Evolutionary conservation across 2,329 filamentous ascomycete species (phyloP).

Genomic region (Penicillium psychrosexuale): DNA sequence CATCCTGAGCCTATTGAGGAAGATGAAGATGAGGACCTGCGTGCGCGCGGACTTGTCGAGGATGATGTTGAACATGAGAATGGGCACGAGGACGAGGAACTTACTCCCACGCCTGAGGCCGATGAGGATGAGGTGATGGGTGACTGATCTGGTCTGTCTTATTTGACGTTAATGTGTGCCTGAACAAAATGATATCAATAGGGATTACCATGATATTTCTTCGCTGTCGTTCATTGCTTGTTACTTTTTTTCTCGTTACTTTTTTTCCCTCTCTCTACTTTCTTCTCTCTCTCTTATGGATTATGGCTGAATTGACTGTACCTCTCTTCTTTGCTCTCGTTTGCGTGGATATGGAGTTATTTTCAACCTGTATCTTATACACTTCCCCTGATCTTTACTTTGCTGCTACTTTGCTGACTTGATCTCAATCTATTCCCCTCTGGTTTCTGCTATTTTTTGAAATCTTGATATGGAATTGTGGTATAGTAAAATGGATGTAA

Average conservation of each 20-base stretch:
- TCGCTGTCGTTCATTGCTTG: background rate
- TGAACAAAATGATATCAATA: constrained; percentile 4
- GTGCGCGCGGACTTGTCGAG: constrained; percentile 35
- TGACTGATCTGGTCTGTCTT: constrained; percentile 28
- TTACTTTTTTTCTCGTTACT: constrained; percentile 7
- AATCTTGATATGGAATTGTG: background rate
- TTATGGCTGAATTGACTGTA: constrained; percentile 5
- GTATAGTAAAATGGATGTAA: background rate
- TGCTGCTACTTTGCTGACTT: background rate
- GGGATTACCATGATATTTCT: background rate
- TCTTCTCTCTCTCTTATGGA: background rate
- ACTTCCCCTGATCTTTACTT: background rate
- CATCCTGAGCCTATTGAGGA: constrained; percentile 32
- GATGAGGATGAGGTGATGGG: constrained; percentile 46
- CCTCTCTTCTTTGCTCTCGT: constrained; percentile 9
- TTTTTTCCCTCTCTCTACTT: constrained; percentile 1
- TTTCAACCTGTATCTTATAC: constrained; percentile 3
- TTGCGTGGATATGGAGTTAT: constrained; percentile 7
- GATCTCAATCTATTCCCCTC: constrained; percentile 10
- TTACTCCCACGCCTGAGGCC: constrained; percentile 27
- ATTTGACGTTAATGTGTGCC: constrained; percentile 12
- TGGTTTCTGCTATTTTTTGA: background rate
- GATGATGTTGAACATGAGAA: constrained; percentile 39
- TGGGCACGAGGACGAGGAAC: constrained; percentile 28
- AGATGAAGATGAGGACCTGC: constrained; percentile 45